phyloP scores from a whole-genome alignment of 176 grass and related monocot genomes.

The Zoysia pacifica region DNA sequence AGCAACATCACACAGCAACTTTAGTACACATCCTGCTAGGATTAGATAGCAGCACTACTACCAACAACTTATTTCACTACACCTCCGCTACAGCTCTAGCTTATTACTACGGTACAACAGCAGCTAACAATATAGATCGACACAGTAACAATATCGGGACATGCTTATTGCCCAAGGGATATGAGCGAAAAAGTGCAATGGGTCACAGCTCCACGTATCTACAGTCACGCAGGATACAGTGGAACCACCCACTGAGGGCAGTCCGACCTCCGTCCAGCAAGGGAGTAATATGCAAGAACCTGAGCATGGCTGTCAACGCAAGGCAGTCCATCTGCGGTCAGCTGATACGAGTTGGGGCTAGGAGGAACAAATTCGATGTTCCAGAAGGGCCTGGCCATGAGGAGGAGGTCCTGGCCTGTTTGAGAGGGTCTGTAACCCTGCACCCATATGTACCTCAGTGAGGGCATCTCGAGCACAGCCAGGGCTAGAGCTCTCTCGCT shows the following conservation, averaged over 20 bases:
- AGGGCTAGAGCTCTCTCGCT: constrained; percentile 70
- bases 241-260: constrained; percentile 67
- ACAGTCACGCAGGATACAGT: constrained; percentile 68
- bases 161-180: constrained; percentile 10
- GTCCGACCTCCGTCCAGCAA: constrained; percentile 73
- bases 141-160: constrained; percentile 21
- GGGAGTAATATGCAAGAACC: constrained; percentile 88
- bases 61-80: constrained; percentile 49
- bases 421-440: constrained; percentile 76
- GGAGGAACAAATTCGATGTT: constrained; percentile 89
- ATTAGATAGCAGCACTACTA: constrained; percentile 39
- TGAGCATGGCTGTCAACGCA: constrained; percentile 56
- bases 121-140: constrained; percentile 24
- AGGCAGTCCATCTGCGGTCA: constrained; percentile 40
- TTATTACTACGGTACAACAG: constrained; percentile 52
- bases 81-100: constrained; percentile 34
- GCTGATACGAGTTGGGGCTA: background rate
- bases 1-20: background rate
- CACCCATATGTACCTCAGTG: constrained; percentile 88
- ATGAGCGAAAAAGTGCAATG: constrained; percentile 16
- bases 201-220: constrained; percentile 41
- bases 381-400: constrained; percentile 83
- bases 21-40: constrained; percentile 38
- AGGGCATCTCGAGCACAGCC: constrained; percentile 60
- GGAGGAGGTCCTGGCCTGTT: constrained; percentile 58